Conservation (phyloP, 306 rosid genomes). For the Corylus avellana region DNA sequence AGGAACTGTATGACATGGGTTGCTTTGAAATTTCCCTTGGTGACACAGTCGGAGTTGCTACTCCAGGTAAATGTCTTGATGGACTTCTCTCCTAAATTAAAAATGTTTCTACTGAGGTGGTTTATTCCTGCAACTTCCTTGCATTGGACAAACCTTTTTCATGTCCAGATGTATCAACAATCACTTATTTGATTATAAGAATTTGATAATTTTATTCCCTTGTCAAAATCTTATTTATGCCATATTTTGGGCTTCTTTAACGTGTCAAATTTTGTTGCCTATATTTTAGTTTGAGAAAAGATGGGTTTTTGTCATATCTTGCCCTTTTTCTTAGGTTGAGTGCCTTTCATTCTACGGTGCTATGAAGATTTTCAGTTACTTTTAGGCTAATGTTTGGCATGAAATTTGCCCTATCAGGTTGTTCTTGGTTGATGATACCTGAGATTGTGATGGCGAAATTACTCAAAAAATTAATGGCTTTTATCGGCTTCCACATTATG, state of each 20-base stretch:
- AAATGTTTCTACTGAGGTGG: background rate
- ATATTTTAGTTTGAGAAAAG: background rate
- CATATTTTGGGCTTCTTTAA: background rate
- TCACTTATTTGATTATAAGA: background rate
- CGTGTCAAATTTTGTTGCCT: background rate
- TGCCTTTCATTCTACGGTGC: background rate
- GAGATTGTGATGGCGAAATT: background rate
- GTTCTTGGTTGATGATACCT: background rate
- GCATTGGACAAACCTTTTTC: background rate
- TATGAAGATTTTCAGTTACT: background rate
- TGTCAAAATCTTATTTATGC: background rate
- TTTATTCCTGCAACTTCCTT: background rate
- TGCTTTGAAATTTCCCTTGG: constrained; percentile 97
- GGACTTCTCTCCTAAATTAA: background rate
- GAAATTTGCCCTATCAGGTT: background rate
- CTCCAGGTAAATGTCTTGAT: constrained; percentile 64
- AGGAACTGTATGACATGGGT: constrained; percentile 86
- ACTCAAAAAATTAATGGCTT: background rate
- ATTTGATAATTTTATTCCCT: background rate
- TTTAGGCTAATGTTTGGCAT: background rate
- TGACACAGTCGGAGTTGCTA: constrained; percentile 92
- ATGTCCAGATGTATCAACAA: background rate
- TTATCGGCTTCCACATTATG: background rate
- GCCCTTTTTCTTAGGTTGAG: background rate
- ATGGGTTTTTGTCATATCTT: background rate